These are phyloP conservation scores for Fusarium sacchari DNA, from an alignment of 2,329 filamentous ascomycete genomes.

Conservation along the genomic window DNA sequence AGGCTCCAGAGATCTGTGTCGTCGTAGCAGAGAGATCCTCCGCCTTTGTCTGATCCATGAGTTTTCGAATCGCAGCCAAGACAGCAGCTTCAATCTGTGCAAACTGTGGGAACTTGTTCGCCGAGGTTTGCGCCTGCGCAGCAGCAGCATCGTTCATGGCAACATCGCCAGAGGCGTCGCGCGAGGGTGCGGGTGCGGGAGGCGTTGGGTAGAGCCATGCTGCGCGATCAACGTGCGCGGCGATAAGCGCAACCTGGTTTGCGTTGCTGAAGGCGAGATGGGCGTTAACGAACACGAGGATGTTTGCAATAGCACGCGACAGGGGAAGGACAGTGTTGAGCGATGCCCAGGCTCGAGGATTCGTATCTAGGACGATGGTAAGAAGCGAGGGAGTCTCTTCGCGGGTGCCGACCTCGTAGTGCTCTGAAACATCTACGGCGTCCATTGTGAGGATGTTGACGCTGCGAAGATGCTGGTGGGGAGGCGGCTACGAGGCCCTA, in stretches of 20 bases:
- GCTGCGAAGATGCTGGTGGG: slow-evolving; percentile 25
- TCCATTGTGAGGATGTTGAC: slow-evolving; percentile 56
- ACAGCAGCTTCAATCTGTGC: slow-evolving; percentile 86
- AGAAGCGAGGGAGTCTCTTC: slow-evolving; percentile 81
- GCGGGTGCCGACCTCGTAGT: slow-evolving; percentile 65
- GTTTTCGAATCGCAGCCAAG: slow-evolving; percentile 74
- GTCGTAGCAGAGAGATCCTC: slow-evolving; percentile 76
- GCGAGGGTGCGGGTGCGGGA: slow-evolving; percentile 45
- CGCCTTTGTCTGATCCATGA: slow-evolving; percentile 75
- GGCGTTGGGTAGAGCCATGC: slow-evolving; percentile 85
- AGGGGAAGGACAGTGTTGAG: slow-evolving; percentile 80
- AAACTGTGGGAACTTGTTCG: slow-evolving; percentile 96
- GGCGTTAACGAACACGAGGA: slow-evolving; percentile 96
- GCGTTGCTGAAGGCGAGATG: slow-evolving; percentile 94
- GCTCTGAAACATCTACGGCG: slow-evolving; percentile 66
- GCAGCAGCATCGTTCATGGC: slow-evolving; percentile 63
- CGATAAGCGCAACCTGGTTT: slow-evolving; percentile 92
- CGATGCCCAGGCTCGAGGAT: slow-evolving; percentile 91
- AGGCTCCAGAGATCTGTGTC: slow-evolving; percentile 88
- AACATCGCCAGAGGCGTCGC: slow-evolving; percentile 60
- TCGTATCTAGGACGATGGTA: slow-evolving; percentile 93
- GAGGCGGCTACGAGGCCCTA: slow-evolving; percentile 48
- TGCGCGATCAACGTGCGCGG: slow-evolving; percentile 86
- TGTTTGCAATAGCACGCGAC: slow-evolving; percentile 83
- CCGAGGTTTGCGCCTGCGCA: slow-evolving; percentile 54